A percentile compares a stretch with the other conserved stretches of the same genome.
These are phyloP conservation scores for Medakamo hakoo DNA, from an alignment of 139 green algal genomes.

Conservation along the genomic window DNA sequence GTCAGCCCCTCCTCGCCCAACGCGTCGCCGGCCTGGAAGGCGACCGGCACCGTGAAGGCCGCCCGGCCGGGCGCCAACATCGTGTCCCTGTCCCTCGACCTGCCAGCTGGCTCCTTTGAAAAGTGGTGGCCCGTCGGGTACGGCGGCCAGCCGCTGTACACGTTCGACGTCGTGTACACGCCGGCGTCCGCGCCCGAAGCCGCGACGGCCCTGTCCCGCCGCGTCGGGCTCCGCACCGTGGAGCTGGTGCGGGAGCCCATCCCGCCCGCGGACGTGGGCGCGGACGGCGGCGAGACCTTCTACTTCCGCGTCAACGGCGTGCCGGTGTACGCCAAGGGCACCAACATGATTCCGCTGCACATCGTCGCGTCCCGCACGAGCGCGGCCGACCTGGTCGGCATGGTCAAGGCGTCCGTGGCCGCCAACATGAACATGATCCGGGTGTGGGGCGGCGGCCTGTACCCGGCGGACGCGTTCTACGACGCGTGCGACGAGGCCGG, in stretches of 20 bases:
- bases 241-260: conserved; percentile 35
- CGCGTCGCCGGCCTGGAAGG: not conserved
- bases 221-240: conserved; percentile 38
- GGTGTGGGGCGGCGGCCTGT: conserved; percentile 42
- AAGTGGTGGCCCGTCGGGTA: conserved; percentile 40
- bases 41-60: not conserved
- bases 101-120: conserved; percentile 5
- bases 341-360: conserved; percentile 54
- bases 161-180: conserved; percentile 15
- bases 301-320: conserved; percentile 54
- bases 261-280: not conserved
- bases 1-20: not conserved
- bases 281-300: conserved; percentile 33
- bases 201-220: conserved; percentile 2
- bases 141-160: conserved; percentile 28
- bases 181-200: not conserved
- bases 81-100: not conserved
- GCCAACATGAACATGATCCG: conserved; percentile 68
- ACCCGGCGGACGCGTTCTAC: conserved; percentile 44
- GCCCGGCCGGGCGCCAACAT: not conserved
- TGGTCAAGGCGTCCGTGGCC: conserved; percentile 25
- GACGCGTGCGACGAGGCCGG: conserved; percentile 40
- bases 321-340: conserved; percentile 39
- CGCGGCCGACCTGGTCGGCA: conserved; percentile 1
- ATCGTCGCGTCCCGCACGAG: conserved; percentile 22